Evolutionary conservation across 495 filamentous ascomycete species (phyloP).

Genomic region (Trichoderma asperelloides): DNA sequence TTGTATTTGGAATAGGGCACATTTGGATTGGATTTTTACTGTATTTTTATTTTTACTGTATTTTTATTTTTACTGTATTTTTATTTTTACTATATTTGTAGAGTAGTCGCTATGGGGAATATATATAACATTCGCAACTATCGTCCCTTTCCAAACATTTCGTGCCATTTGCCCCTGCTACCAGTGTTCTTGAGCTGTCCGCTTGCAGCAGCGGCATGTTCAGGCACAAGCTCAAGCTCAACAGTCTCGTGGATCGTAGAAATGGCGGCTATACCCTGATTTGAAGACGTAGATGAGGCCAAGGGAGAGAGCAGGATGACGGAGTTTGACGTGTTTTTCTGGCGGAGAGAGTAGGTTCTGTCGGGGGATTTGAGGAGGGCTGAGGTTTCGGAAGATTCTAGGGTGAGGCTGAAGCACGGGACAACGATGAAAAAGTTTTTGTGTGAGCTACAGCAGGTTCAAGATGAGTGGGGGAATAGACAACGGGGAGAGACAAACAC

Average conservation of each 20-base stretch:
- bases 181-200: not conserved
- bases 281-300: constrained; percentile 17
- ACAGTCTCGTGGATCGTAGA: constrained; percentile 48
- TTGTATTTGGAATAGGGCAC: no score
- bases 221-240: constrained; percentile 21
- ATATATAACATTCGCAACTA: not conserved
- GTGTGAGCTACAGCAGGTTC: no score
- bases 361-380: constrained; percentile 64
- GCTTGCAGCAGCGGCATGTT: constrained; percentile 24
- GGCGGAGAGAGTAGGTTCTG: constrained; percentile 70
- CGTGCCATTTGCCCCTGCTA: constrained; percentile 73
- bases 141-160: constrained; percentile 54
- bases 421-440: not conserved
- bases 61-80: no score
- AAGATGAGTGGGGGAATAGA: not conserved
- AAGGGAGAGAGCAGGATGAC: constrained; percentile 58
- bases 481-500: constrained; percentile 35
- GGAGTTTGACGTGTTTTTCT: constrained; percentile 87
- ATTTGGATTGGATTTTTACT: no score
- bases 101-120: no score
- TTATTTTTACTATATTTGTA: no score
- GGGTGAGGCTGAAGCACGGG: constrained; percentile 43
- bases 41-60: no score
- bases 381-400: constrained; percentile 55
- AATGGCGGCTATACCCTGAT: constrained; percentile 46